Percentiles rank a stretch among this genome's conserved stretches.
phyloP scores from a whole-genome alignment of 495 filamentous ascomycete genomes.

The Daldinia childiae region DNA sequence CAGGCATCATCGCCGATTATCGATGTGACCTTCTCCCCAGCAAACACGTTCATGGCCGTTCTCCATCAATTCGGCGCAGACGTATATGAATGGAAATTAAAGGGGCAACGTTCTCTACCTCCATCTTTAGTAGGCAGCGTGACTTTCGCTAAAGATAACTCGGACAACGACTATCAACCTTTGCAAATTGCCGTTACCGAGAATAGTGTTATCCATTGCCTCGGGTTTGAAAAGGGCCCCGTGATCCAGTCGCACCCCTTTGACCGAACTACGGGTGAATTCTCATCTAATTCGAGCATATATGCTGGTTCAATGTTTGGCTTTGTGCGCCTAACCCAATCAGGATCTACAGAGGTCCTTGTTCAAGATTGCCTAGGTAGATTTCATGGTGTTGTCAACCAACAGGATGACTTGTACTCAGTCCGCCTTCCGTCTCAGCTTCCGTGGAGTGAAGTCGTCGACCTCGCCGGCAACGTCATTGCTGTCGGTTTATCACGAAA shows the following conservation, averaged over 20 bases:
- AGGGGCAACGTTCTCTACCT: constrained; percentile 48
- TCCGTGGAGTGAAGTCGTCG: constrained; percentile 62
- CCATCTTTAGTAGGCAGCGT: constrained; percentile 46
- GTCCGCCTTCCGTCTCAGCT: constrained; percentile 55
- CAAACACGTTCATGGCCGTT: constrained; percentile 74
- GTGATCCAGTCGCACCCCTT: constrained; percentile 41
- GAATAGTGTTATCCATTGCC: constrained; percentile 40
- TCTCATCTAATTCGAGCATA: constrained; percentile 40
- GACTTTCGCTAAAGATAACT: constrained; percentile 36
- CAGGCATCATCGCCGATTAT: constrained; percentile 67
- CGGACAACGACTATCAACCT: constrained; percentile 24
- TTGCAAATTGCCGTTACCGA: constrained; percentile 46
- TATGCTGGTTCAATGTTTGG: constrained; percentile 46
- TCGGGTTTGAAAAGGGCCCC: constrained; percentile 40
- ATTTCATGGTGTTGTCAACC: constrained; percentile 48
- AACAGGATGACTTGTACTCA: constrained; percentile 45
- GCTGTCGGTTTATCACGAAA: constrained; percentile 73
- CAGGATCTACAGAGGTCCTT: constrained; percentile 48
- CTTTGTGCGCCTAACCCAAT: constrained; percentile 47
- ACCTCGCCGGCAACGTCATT: constrained; percentile 52
- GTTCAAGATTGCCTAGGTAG: constrained; percentile 52
- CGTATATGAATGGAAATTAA: constrained; percentile 71
- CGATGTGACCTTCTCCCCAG: constrained; percentile 77
- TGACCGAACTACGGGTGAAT: constrained; percentile 42
- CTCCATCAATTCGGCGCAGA: constrained; percentile 71